phyloP scores from a whole-genome alignment of 78 protist genomes.

The Speleostelium caveatum region DNA sequence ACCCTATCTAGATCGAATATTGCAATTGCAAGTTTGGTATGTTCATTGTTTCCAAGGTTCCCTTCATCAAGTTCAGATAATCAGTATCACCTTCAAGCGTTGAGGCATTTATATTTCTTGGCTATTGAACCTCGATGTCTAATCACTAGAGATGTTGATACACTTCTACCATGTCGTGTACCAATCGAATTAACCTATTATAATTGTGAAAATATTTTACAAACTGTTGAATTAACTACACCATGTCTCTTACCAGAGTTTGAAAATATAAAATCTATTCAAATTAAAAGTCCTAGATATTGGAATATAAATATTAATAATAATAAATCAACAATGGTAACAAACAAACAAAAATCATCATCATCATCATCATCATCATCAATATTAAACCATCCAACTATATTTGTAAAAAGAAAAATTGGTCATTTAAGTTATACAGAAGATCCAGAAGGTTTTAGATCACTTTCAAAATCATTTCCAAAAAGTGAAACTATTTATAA shows the following conservation, averaged over 20 bases:
- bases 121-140: conserved; percentile 88
- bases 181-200: conserved; percentile 35
- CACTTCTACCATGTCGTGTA: conserved; percentile 62
- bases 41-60: conserved; percentile 86
- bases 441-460: conserved; percentile 78
- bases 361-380: not conserved
- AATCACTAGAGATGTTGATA: conserved; percentile 86
- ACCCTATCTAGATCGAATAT: conserved; percentile 66
- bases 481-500: conserved; percentile 8
- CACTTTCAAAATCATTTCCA: conserved; percentile 47
- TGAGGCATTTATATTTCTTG: conserved; percentile 91
- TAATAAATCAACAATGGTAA: not conserved
- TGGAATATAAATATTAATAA: conserved; percentile 30
- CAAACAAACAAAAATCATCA: not conserved
- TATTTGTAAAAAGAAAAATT: conserved; percentile 72
- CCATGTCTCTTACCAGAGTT: conserved; percentile 78
- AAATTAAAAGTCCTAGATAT: conserved; percentile 57
- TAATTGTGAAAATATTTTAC: not conserved
- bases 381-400: not conserved
- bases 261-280: conserved; percentile 28
- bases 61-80: conserved; percentile 82
- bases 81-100: conserved; percentile 91
- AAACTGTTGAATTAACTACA: conserved; percentile 18
- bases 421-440: conserved; percentile 59
- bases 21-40: conserved; percentile 89